These are phyloP conservation scores for Breviolum minutum DNA, from an alignment of 73 alveolate genomes.

Conservation along the genomic window DNA sequence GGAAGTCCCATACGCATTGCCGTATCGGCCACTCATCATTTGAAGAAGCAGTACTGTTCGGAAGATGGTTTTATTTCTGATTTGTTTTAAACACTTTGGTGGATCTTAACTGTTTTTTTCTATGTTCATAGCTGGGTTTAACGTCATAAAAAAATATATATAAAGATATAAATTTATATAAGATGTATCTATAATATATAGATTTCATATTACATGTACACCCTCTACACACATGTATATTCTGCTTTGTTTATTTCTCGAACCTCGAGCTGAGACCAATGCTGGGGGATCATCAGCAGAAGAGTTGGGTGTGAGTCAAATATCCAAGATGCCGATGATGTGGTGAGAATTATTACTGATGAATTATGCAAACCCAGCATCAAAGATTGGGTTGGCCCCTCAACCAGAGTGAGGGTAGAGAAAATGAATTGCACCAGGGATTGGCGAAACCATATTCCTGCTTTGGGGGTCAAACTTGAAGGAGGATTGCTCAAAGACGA, in stretches of 20 bases:
- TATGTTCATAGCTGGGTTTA: not conserved
- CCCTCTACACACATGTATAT: not conserved
- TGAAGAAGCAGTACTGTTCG: not conserved
- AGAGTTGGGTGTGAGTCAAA: not conserved
- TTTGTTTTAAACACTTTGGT: not conserved
- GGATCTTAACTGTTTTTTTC: not conserved
- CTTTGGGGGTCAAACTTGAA: not conserved
- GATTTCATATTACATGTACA: not conserved
- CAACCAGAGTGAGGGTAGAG: not conserved
- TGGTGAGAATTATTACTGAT: not conserved
- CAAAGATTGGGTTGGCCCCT: not conserved
- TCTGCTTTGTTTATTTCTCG: not conserved
- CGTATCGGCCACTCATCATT: not conserved
- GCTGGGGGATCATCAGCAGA: constrained; percentile 25
- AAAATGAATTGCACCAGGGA: not conserved
- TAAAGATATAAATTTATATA: too few relatives aligned
- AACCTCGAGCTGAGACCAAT: not conserved
- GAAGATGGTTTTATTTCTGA: not conserved
- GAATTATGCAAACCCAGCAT: not conserved
- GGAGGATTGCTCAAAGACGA: constrained; percentile 5
- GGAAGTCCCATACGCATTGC: not conserved
- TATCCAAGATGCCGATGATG: not conserved
- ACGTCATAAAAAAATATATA: too few relatives aligned
- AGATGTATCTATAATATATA: not conserved
- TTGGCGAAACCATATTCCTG: not conserved